A percentile compares a stretch with the other conserved stretches of the same genome.
phyloP scores from a whole-genome alignment of 495 filamentous ascomycete species.

The Penicillium robsamsonii region DNA sequence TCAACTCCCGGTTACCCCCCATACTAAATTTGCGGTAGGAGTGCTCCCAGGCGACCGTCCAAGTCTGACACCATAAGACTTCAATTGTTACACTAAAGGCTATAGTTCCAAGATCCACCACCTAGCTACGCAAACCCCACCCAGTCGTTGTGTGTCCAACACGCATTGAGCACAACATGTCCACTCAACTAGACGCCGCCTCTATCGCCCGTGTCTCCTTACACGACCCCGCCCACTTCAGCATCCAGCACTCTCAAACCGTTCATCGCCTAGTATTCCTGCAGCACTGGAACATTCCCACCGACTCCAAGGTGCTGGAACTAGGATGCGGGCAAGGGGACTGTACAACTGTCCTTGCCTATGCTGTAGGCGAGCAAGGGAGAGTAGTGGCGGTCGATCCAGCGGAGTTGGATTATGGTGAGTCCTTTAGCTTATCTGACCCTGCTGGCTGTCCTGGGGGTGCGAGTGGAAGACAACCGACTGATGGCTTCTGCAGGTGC shows the following conservation, averaged over 20 bases:
- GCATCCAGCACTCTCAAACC: constrained; percentile 42
- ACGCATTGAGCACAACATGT: constrained; percentile 11
- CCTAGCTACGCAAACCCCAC: background rate
- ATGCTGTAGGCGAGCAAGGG: constrained; percentile 40
- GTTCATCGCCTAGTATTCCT: constrained; percentile 43
- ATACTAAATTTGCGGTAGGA: too few species aligned
- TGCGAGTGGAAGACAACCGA: constrained; percentile 10
- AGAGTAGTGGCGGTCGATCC: constrained; percentile 51
- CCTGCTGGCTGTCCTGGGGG: background rate
- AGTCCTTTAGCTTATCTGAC: constrained; percentile 12
- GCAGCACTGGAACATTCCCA: constrained; percentile 34
- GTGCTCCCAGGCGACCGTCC: too few species aligned
- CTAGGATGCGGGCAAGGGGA: constrained; percentile 57
- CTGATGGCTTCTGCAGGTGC: constrained; percentile 22
- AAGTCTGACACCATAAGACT: too few species aligned
- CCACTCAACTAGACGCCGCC: constrained; percentile 17
- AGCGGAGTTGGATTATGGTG: constrained; percentile 48
- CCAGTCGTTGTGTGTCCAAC: constrained; percentile 3
- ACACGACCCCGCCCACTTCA: constrained; percentile 24
- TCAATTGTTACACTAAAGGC: background rate
- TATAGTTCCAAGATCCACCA: constrained; percentile 10
- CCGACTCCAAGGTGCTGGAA: constrained; percentile 47
- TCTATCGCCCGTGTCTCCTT: constrained; percentile 23
- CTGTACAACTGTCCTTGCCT: constrained; percentile 46
- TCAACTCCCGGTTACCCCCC: too few species aligned